A percentile compares a stretch with the other conserved stretches of the same genome.
phyloP scores from a whole-genome alignment of 1,284 basidiomycete species.

The Tilletia setariae region DNA sequence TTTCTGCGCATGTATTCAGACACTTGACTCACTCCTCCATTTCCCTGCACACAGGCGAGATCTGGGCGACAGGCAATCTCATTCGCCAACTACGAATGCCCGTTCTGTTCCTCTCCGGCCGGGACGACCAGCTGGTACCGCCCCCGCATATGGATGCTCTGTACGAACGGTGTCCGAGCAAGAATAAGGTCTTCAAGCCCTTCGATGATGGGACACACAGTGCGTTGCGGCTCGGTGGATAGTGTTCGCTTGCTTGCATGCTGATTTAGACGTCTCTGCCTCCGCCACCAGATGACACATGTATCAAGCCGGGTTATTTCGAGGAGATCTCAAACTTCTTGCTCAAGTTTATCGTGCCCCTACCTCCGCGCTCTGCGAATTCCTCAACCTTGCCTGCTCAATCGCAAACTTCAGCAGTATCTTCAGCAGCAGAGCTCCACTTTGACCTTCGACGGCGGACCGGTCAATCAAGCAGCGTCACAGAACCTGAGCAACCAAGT shows the following conservation, averaged over 20 bases:
- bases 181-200: conserved; percentile 57
- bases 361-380: not conserved
- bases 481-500: not conserved
- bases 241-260: not conserved
- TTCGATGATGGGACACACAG: conserved; percentile 70
- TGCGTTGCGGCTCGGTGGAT: conserved; percentile 54
- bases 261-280: not conserved
- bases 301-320: conserved; percentile 46
- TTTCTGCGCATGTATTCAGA: not conserved
- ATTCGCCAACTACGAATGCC: conserved; percentile 71
- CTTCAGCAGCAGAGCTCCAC: not conserved
- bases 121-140: conserved; percentile 78
- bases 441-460: not conserved
- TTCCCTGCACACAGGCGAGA: conserved; percentile 60
- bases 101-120: conserved; percentile 79
- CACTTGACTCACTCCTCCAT: not conserved
- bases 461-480: not conserved
- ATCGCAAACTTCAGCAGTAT: no score
- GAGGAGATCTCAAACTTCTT: conserved; percentile 45
- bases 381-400: not conserved
- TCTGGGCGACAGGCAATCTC: conserved; percentile 78
- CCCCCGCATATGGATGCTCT: conserved; percentile 76
- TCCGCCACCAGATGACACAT: conserved; percentile 42
- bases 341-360: conserved; percentile 28
- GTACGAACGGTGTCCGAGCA: conserved; percentile 61